Evolutionary conservation across 495 filamentous ascomycete species (phyloP), one percentile per base, ranked within the genome.

Genomic region (Penicillium parvum): DNA sequence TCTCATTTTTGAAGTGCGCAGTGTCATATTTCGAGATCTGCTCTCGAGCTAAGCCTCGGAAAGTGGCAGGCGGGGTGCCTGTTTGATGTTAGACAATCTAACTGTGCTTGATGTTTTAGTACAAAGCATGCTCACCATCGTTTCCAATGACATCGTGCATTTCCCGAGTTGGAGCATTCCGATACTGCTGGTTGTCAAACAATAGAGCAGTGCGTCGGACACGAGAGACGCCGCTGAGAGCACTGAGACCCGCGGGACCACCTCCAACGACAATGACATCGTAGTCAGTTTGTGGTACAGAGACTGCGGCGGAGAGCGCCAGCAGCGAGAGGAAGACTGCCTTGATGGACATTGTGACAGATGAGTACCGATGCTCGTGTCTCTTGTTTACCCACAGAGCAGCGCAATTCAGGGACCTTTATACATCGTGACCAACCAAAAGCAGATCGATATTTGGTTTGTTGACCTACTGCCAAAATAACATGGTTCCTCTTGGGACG

Each of bases 121-220:
- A n/a, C 6, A 2, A 11, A 6, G 11, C 21, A 34, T 53, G n/a
- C n/a, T n/a, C n/a, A 79, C 76, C 75, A 43, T 81, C 77, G 48
- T 73, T 76, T 5, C 75, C 76, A 27, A 79, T 66, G 3, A 79
- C 75, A 48, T 80, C 76, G 56, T 81, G 77, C 75, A 77, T 75
- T 30, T 76, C 66, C 19, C 73, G 55, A 0, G 75, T 77, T 3
- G 68, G 60, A 12, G 43, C 68, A 53, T 81, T 81, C 40, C 76
- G 74, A 44, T 81, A 81, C 12, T 71, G 61, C 25, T 69, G 66
- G 25, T 71, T 76, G 52, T 81, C 77, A 49, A 79, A 74, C 37
- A 81, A 45, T n/a, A 75, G 60, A 4, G 73, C 68, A 15, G 61
- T 72, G 4, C 77, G 61, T 4, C 69, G 66, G 9, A 79, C 76